Evolutionary conservation across 106 monocot genomes (phyloP).

Genomic region (Platanthera guangdongensis): DNA sequence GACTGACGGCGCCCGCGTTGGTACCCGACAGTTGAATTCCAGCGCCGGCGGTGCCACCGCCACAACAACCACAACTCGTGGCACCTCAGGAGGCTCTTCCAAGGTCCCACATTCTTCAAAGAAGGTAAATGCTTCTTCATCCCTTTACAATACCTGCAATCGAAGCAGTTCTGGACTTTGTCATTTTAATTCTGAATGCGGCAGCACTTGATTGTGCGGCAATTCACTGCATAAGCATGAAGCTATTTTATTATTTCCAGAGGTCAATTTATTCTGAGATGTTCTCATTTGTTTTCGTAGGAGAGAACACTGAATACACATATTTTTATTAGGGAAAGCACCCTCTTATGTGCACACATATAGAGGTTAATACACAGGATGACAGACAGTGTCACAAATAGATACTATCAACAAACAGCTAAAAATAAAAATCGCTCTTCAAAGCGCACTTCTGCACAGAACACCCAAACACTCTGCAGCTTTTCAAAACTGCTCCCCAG

Average conservation of each 20-base stretch:
- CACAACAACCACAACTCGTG: not conserved
- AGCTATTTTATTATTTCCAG: not conserved
- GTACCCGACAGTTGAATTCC: conserved; percentile 5
- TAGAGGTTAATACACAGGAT: too few relatives aligned
- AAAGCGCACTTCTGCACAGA: too few relatives aligned
- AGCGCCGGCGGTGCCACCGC: not conserved
- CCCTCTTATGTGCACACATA: too few relatives aligned
- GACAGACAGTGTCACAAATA: too few relatives aligned
- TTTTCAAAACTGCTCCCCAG: too few relatives aligned
- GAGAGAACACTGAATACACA: too few relatives aligned
- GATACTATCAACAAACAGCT: too few relatives aligned
- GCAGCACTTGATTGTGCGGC: not conserved
- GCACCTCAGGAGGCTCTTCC: not conserved
- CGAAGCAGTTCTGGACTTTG: not conserved
- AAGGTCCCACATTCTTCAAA: conserved; percentile 3
- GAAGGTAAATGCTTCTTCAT: conserved; percentile 1
- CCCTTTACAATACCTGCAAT: not conserved
- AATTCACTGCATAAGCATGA: not conserved
- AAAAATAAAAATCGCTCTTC: too few relatives aligned
- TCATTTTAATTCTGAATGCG: not conserved
- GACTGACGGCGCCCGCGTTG: not conserved
- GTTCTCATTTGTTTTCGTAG: not conserved
- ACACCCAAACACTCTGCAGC: too few relatives aligned
- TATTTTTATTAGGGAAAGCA: too few relatives aligned
- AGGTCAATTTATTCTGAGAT: not conserved